Conservation (phyloP, 2,329 filamentous ascomycete species). For the Paraphoma chrysanthemicola region DNA sequence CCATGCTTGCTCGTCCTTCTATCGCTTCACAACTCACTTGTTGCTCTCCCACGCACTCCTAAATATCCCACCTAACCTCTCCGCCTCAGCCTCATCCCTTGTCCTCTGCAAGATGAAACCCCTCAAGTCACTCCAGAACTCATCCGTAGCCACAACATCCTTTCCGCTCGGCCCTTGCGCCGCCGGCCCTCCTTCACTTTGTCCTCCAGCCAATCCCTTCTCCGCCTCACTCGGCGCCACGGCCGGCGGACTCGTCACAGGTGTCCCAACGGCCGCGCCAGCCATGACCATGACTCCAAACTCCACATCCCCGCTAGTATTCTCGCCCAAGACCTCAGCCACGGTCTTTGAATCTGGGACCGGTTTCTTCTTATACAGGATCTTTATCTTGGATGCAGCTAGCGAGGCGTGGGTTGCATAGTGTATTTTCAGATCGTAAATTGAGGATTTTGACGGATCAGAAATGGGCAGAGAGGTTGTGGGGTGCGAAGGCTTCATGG, state of each 20-base stretch:
- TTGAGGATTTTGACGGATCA: constrained; percentile 71
- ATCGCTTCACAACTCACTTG: constrained; percentile 10
- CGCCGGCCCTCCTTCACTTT: constrained; percentile 42
- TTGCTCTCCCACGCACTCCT: constrained; percentile 70
- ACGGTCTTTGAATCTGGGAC: constrained; percentile 78
- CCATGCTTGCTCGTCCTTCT: no score
- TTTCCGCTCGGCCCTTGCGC: constrained; percentile 63
- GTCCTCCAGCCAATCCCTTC: constrained; percentile 37
- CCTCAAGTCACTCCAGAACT: constrained; percentile 87
- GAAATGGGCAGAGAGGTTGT: constrained; percentile 69
- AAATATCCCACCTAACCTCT: constrained; percentile 71
- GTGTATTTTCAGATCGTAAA: constrained; percentile 78
- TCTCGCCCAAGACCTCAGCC: constrained; percentile 70
- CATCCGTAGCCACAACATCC: constrained; percentile 70
- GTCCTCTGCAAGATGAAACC: constrained; percentile 81
- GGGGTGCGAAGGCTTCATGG: constrained; percentile 69
- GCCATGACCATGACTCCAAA: constrained; percentile 90
- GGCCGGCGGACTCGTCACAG: constrained; percentile 54
- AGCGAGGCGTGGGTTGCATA: constrained; percentile 70
- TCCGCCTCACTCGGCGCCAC: constrained; percentile 63
- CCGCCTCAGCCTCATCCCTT: constrained; percentile 71
- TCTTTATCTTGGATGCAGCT: constrained; percentile 74
- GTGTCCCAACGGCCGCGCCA: constrained; percentile 55
- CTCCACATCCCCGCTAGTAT: constrained; percentile 66
- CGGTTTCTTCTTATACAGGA: constrained; percentile 88